Percentiles rank a stretch among this genome's conserved stretches.
Evolutionary conservation across 768 basidiomycete species (phyloP).

Genomic region (Crassisporium funariophilum): DNA sequence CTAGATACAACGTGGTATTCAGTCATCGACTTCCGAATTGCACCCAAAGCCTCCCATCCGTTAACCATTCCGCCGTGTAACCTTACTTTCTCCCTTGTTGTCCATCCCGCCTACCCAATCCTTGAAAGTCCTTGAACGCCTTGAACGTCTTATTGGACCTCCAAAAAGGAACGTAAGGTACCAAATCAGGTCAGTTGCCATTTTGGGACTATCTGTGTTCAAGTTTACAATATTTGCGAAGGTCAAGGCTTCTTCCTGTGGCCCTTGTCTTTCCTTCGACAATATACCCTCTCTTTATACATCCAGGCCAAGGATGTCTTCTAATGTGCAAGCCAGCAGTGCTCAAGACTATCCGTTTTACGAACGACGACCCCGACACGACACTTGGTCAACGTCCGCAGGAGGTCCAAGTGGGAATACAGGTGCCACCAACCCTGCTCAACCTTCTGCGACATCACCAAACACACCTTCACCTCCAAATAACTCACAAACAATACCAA

Average conservation of each 20-base stretch:
- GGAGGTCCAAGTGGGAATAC: conserved; percentile 7
- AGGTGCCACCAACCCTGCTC: conserved; percentile 7
- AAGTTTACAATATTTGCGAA: conserved; percentile 15
- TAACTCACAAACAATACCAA: conserved; percentile 3
- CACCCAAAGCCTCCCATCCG: not conserved
- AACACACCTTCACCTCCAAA: conserved; percentile 5
- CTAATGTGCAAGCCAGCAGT: conserved; percentile 6
- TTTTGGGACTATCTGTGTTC: conserved; percentile 29
- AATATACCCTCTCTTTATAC: conserved; percentile 23
- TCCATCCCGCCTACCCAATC: too few species aligned
- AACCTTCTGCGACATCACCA: conserved; percentile 11
- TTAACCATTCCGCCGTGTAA: not conserved
- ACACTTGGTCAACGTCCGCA: conserved; percentile 10
- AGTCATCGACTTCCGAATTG: too few species aligned
- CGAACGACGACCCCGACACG: conserved; percentile 20
- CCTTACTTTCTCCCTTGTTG: too few species aligned
- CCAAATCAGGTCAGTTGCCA: conserved; percentile 25
- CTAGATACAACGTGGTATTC: not conserved
- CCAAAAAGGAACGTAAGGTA: conserved; percentile 2
- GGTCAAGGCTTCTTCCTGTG: conserved; percentile 5
- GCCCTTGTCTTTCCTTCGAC: conserved; percentile 6
- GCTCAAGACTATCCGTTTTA: conserved; percentile 7
- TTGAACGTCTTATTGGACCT: too few species aligned
- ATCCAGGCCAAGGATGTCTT: conserved; percentile 14
- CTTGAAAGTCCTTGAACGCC: too few species aligned